phyloP scores from a whole-genome alignment of 1,284 basidiomycete genomes.

The Sparassis latifolia region DNA sequence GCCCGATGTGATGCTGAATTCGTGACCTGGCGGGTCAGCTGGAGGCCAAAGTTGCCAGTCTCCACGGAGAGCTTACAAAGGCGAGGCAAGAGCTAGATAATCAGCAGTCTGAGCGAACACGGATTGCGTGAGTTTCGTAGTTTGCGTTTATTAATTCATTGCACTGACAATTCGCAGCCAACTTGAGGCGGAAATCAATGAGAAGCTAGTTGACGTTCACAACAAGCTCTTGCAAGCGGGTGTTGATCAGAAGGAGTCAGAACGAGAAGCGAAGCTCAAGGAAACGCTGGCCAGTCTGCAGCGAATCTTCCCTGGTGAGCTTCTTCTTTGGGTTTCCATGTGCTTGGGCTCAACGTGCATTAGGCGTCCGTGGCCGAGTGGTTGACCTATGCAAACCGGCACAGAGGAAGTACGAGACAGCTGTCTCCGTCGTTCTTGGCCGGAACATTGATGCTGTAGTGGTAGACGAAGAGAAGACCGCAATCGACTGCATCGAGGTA shows the following conservation, averaged over 20 bases:
- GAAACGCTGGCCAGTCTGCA: conserved; percentile 83
- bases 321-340: neutral
- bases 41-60: conserved; percentile 47
- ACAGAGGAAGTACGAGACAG: conserved; percentile 87
- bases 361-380: conserved; percentile 85
- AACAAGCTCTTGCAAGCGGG: conserved; percentile 85
- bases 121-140: conserved; percentile 50
- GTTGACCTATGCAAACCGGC: conserved; percentile 92
- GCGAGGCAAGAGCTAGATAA: conserved; percentile 70
- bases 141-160: neutral
- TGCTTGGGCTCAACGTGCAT: conserved; percentile 1
- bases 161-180: conserved; percentile 45
- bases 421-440: conserved; percentile 93
- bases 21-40: conserved; percentile 33
- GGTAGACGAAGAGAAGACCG: conserved; percentile 94
- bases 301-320: conserved; percentile 77
- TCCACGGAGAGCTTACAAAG: conserved; percentile 49
- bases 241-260: conserved; percentile 80
- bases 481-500: conserved; percentile 95
- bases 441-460: conserved; percentile 95
- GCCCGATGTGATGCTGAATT: neutral
- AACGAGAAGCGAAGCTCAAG: conserved; percentile 79
- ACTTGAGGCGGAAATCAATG: conserved; percentile 85
- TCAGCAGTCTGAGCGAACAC: conserved; percentile 67
- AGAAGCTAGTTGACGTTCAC: conserved; percentile 81